These are phyloP conservation scores for Botrytis hyacinthi DNA, from an alignment of 2,329 filamentous ascomycete species.

Conservation along the genomic window DNA sequence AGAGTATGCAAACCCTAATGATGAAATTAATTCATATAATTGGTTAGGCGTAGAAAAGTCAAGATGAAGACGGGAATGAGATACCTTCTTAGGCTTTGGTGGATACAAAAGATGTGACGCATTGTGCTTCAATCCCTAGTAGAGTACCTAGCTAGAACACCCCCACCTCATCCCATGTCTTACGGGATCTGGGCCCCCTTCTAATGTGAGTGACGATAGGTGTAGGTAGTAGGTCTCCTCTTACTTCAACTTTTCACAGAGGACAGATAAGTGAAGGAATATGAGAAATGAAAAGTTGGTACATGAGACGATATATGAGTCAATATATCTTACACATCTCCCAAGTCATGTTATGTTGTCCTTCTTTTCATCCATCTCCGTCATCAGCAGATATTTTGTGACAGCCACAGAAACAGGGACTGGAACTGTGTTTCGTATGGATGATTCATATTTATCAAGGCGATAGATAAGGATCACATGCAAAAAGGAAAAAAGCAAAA, in stretches of 20 bases:
- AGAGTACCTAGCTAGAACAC: not conserved
- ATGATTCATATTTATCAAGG: not conserved
- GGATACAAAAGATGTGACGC: conserved; percentile 1
- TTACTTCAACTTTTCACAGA: not conserved
- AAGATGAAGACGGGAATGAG: not conserved
- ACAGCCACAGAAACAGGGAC: not conserved
- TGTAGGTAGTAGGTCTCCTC: not conserved
- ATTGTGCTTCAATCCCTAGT: conserved; percentile 5
- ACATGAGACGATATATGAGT: not conserved
- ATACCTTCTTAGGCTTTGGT: not conserved
- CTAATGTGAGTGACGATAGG: not conserved
- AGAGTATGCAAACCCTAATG: not conserved
- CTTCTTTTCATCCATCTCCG: not conserved
- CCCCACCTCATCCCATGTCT: conserved; percentile 11
- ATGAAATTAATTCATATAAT: not conserved
- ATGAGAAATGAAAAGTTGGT: not conserved
- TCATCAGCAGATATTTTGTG: not conserved
- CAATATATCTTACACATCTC: not conserved
- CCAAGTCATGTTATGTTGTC: not conserved
- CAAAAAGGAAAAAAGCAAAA: not conserved
- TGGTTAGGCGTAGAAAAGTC: not conserved
- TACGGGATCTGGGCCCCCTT: not conserved
- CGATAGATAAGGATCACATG: conserved; percentile 8
- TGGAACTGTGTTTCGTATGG: not conserved
- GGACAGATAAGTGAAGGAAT: not conserved